Evolutionary conservation across 108 stramenopile species (phyloP).

Genomic region (Nannochloropsis salina): DNA sequence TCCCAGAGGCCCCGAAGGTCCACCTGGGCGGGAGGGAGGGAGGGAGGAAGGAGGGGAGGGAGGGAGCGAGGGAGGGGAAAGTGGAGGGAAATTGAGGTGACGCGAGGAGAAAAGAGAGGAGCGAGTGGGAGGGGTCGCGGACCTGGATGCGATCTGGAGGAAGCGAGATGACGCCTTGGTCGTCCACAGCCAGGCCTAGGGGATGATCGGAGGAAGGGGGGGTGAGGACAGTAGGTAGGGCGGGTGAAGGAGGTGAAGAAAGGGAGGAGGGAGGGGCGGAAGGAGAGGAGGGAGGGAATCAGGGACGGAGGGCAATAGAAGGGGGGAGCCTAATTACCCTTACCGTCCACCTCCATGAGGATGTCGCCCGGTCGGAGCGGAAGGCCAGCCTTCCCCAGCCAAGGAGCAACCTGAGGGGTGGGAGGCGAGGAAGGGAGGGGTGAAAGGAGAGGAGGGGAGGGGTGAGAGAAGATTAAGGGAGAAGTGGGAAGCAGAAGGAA

Average conservation of each 20-base stretch:
- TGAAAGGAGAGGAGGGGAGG: neutral
- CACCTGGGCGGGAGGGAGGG: neutral
- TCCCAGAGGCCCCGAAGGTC: constrained; percentile 7
- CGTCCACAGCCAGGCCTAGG: neutral
- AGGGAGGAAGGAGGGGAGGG: constrained; percentile 13
- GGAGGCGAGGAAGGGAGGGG: neutral
- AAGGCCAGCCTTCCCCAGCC: neutral
- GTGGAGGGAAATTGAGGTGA: neutral
- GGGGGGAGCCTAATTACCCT: neutral
- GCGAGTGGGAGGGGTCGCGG: neutral
- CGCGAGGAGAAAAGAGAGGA: neutral
- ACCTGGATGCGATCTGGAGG: neutral
- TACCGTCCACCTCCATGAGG: neutral
- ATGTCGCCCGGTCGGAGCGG: neutral
- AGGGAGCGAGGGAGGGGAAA: neutral
- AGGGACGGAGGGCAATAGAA: too few species aligned
- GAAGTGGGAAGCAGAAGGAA: neutral
- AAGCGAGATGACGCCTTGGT: neutral
- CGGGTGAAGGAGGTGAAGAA: neutral
- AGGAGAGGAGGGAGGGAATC: neutral
- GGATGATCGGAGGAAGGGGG: neutral
- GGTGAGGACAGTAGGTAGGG: too few species aligned
- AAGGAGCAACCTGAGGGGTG: neutral
- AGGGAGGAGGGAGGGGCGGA: neutral
- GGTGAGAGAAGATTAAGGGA: neutral